Base-by-base conservation (phyloP, 176 grass and related monocot genomes). In the Triticum dicoccoides region DNA sequence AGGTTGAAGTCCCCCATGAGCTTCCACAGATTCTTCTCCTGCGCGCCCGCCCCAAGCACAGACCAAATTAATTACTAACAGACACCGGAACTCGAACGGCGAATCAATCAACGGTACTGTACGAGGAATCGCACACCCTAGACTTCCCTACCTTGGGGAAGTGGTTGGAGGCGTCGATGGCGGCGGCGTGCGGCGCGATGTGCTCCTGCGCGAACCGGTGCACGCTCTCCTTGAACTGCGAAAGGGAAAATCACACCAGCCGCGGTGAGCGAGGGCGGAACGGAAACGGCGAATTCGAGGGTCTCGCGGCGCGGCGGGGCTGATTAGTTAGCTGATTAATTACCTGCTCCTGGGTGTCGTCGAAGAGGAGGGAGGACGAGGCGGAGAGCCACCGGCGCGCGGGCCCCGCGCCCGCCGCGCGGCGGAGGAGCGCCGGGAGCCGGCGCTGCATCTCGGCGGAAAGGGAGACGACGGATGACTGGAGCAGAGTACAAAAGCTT, bases 1-100 rank as follows among this genome's bases (percentile, higher is more conserved):
- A 98, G 96, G 86, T 89, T 95, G 91, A 98, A 98, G 69, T 98
- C 93, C 33, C 96, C 96, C 93, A 98, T 95, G 73, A 95, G 90
- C 82, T 89, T 92, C 96, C 96, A 98, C 84, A 98, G 92, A 81
- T 95, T 84, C 20, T 91, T 90, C 29, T 92, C 86, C 79, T 94
- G 73, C 27, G n/a, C 1, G 23, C 25, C 18, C 49, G 24, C 18
- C 24, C 30, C 21, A 27, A 23, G 42, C 73, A 27, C 14, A 20
- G 14, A 10, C 15, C 25, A 52, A 11, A 76, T 11, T 18, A 20
- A 6, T 20, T 14, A 49, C 2, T 49, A 5, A 15, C 1, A 51
- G 14, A 52, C 0, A 9, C 72, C 25, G 6, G 42, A 51, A 51
- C 11, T 18, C 72, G 24, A 52, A 51, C 0, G n/a, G 56, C 9